These are phyloP conservation scores for Ichthyophthirius multifiliis DNA, from an alignment of 169 alveolate genomes.

Conservation along the genomic window DNA sequence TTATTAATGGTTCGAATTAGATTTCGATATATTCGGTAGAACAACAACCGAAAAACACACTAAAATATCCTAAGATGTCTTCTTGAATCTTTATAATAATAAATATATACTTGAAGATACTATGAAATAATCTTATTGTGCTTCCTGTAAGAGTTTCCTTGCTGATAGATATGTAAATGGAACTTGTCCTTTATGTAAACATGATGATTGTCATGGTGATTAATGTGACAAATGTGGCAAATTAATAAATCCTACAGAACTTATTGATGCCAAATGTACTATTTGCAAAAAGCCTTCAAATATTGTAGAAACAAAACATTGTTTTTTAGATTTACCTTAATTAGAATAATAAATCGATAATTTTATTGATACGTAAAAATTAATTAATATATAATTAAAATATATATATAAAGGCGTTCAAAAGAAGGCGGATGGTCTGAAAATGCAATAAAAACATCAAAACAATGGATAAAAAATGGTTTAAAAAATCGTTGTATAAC, in stretches of 20 bases:
- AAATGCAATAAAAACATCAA: conserved; percentile 62
- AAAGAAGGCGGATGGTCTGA: conserved; percentile 78
- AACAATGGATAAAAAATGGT: conserved; percentile 76
- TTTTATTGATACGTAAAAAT: conserved; percentile 49
- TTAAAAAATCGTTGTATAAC: conserved; percentile 85
- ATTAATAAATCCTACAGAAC: conserved; percentile 76
- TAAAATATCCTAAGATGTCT: conserved; percentile 75
- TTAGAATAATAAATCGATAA: conserved; percentile 63
- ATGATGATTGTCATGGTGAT: conserved; percentile 85
- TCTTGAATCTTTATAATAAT: conserved; percentile 62
- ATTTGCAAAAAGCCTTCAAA: conserved; percentile 68
- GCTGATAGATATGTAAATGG: conserved; percentile 87
- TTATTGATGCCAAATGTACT: conserved; percentile 78
- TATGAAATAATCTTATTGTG: conserved; percentile 71
- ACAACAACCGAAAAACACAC: conserved; percentile 77
- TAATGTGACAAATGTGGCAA: conserved; percentile 86
- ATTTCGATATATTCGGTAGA: conserved; percentile 86
- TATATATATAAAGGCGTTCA: conserved; percentile 27
- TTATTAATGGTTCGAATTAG: conserved; percentile 89
- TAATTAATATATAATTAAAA: neutral
- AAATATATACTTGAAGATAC: conserved; percentile 56
- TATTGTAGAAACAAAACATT: conserved; percentile 58
- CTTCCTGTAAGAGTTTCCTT: conserved; percentile 67
- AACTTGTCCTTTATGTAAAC: conserved; percentile 76
- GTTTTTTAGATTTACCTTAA: conserved; percentile 71